These are phyloP conservation scores for Daedaleopsis sinensis DNA, from an alignment of 768 basidiomycete species.

Conservation along the genomic window DNA sequence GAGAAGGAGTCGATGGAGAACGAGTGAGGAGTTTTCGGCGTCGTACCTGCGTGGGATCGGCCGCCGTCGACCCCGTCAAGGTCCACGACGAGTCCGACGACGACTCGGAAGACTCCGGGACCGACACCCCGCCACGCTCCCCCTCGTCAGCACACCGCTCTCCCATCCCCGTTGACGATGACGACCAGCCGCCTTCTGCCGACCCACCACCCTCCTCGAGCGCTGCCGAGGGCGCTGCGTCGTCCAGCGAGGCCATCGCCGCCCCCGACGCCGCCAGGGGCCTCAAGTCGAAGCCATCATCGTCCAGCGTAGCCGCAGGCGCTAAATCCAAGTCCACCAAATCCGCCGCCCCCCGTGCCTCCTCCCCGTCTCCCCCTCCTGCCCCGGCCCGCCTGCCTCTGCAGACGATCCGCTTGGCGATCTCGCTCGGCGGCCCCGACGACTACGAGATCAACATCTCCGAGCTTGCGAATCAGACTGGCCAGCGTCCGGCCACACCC, in stretches of 20 bases:
- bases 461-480: conserved; percentile 58
- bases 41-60: too few relatives aligned
- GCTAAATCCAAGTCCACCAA: conserved; percentile 57
- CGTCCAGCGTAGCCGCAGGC: conserved; percentile 28
- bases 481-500: conserved; percentile 66
- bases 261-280: conserved; percentile 17
- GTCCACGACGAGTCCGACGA: conserved; percentile 1
- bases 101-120: conserved; percentile 2
- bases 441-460: conserved; percentile 77
- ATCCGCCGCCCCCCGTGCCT: conserved; percentile 47
- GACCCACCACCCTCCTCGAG: conserved; percentile 7
- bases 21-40: too few relatives aligned
- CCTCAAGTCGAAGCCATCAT: conserved; percentile 27
- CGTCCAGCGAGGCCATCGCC: conserved; percentile 16
- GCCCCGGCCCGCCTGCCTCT: conserved; percentile 50
- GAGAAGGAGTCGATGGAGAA: conserved; percentile 74
- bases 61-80: conserved; percentile 12
- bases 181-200: conserved; percentile 7
- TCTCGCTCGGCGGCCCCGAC: conserved; percentile 69
- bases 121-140: conserved; percentile 16
- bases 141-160: conserved; percentile 27
- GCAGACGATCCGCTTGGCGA: conserved; percentile 69
- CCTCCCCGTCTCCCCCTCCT: conserved; percentile 60
- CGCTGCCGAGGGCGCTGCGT: neutral
- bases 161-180: conserved; percentile 23